A percentile compares a stretch with the other conserved stretches of the same genome.
phyloP scores from a whole-genome alignment of 305 asterid genomes.

The Fraxinus ornus region DNA sequence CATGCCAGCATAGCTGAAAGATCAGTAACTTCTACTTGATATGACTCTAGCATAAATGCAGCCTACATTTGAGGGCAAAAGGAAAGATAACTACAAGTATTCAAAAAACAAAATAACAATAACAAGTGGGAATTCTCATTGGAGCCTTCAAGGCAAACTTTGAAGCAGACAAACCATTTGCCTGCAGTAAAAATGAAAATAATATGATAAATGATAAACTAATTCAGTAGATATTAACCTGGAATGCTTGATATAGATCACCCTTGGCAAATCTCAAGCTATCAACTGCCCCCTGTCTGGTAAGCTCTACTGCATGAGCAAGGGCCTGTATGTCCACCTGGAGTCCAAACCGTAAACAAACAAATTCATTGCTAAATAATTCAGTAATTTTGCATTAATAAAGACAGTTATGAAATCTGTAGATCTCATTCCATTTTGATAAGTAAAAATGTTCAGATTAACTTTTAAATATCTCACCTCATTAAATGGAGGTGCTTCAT shows the following conservation, averaged over 20 bases:
- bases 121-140: background rate
- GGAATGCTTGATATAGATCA: constrained; percentile 81
- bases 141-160: background rate
- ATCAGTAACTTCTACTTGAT: background rate
- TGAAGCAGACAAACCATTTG: constrained; percentile 10
- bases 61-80: background rate
- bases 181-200: background rate
- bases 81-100: background rate
- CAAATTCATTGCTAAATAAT: constrained; percentile 14
- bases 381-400: background rate
- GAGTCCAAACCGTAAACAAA: constrained; percentile 19
- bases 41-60: background rate
- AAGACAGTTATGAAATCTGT: constrained; percentile 8
- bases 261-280: constrained; percentile 97
- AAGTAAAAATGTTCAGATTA: background rate
- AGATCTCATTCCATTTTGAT: background rate
- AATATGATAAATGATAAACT: background rate
- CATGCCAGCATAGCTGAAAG: background rate
- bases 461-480: constrained; percentile 56
- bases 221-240: constrained; percentile 48
- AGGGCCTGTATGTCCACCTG: constrained; percentile 98
- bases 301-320: constrained; percentile 97
- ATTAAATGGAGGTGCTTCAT: constrained; percentile 92
- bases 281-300: constrained; percentile 94
- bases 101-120: background rate